A percentile compares a stretch with the other conserved stretches of the same genome.
Evolutionary conservation across 208 protist species (phyloP).

Genomic region (Acanthamoeba divionensis): DNA sequence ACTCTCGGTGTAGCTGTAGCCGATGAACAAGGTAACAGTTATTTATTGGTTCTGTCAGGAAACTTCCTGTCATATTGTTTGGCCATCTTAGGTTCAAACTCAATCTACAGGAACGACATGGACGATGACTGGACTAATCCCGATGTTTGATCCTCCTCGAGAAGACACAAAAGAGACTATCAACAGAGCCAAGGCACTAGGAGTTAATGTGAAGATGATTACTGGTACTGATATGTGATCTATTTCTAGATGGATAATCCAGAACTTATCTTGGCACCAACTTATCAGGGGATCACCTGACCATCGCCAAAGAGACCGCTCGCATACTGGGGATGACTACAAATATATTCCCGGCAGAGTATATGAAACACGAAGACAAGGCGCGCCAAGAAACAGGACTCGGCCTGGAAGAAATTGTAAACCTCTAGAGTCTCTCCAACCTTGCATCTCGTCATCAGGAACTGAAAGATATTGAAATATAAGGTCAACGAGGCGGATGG

Average conservation of each 20-base stretch:
- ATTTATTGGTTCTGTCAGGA: no score
- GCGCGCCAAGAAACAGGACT: constrained; percentile 39
- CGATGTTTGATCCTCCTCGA: constrained; percentile 89
- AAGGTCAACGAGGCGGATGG: constrained; percentile 61
- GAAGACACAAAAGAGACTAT: constrained; percentile 89
- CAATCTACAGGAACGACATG: no score
- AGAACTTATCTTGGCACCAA: no score
- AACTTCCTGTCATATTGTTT: no score
- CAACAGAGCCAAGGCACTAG: constrained; percentile 82
- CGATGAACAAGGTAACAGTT: neutral
- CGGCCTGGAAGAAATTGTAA: constrained; percentile 20
- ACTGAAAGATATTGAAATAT: no score
- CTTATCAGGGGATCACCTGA: constrained; percentile 86
- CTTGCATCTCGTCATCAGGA: no score
- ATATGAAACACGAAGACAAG: constrained; percentile 59
- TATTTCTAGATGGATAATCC: no score
- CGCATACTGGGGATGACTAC: constrained; percentile 88
- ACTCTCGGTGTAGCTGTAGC: constrained; percentile 3
- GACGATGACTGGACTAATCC: constrained; percentile 87
- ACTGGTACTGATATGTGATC: no score
- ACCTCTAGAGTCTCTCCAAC: no score
- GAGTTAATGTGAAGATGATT: constrained; percentile 94
- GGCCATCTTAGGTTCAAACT: no score
- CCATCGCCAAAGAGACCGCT: constrained; percentile 92
- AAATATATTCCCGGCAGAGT: constrained; percentile 79